These are phyloP conservation scores for Geranomyces michiganensis DNA, from an alignment of 192 early-diverging fungal genomes.

Conservation along the genomic window DNA sequence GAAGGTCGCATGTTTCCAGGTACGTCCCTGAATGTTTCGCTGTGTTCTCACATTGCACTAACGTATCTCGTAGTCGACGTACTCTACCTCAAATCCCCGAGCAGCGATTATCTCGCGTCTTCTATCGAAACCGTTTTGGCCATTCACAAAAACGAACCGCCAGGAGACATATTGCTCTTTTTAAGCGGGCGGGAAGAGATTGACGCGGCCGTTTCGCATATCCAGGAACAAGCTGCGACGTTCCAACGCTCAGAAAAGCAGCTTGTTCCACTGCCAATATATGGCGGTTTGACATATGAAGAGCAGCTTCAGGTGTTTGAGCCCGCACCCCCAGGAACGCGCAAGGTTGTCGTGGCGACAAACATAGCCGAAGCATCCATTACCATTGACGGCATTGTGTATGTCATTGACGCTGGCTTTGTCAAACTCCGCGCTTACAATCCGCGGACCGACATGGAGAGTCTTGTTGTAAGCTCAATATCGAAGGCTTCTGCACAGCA, in stretches of 20 bases:
- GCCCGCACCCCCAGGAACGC: slow-evolving; percentile 49
- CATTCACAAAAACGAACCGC: slow-evolving; percentile 69
- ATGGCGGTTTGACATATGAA: slow-evolving; percentile 70
- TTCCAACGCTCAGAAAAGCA: slow-evolving; percentile 11
- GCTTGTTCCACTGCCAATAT: slow-evolving; percentile 64
- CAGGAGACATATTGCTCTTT: slow-evolving; percentile 72
- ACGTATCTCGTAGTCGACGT: too few species aligned
- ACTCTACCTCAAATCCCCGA: slow-evolving; percentile 63
- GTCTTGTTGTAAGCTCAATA: slow-evolving; percentile 44
- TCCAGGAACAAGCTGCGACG: slow-evolving; percentile 43
- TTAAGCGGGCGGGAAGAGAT: slow-evolving; percentile 79
- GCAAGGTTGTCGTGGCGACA: slow-evolving; percentile 89
- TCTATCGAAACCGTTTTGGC: slow-evolving; percentile 73
- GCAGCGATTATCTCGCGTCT: slow-evolving; percentile 65
- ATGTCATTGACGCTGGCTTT: slow-evolving; percentile 80
- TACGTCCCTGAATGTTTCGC: too few species aligned
- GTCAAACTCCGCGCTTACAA: slow-evolving; percentile 65
- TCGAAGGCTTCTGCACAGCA: slow-evolving; percentile 52
- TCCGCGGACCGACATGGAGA: slow-evolving; percentile 43
- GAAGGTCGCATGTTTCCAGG: slow-evolving; percentile 74
- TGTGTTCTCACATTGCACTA: too few species aligned
- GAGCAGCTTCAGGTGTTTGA: slow-evolving; percentile 72
- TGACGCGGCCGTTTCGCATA: slow-evolving; percentile 62
- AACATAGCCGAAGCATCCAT: slow-evolving; percentile 88
- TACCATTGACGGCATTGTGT: slow-evolving; percentile 74